phyloP scores from a whole-genome alignment of 2,329 filamentous ascomycete genomes.

The Fusarium xyrophilum region DNA sequence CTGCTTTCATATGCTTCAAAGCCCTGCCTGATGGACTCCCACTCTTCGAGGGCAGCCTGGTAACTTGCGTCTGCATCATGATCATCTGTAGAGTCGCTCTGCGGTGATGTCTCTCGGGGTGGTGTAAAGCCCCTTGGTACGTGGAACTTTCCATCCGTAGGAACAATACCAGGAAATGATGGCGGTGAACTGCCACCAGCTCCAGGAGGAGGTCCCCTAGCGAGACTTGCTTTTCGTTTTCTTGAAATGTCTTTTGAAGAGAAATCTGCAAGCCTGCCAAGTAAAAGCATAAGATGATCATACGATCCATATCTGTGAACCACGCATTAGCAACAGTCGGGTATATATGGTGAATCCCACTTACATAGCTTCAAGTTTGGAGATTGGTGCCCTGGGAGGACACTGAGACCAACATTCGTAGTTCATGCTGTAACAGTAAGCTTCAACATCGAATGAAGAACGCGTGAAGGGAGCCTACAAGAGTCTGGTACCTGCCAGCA shows the following conservation, averaged over 20 bases:
- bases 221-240: constrained; percentile 69
- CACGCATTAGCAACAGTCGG: constrained; percentile 36
- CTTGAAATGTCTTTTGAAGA: constrained; percentile 76
- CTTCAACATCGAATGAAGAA: background rate
- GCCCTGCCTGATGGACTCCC: constrained; percentile 75
- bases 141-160: constrained; percentile 57
- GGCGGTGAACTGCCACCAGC: constrained; percentile 45
- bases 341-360: constrained; percentile 36
- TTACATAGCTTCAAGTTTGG: constrained; percentile 75
- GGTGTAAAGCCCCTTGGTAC: constrained; percentile 64
- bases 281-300: constrained; percentile 83
- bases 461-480: constrained; percentile 69
- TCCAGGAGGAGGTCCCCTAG: constrained; percentile 41
- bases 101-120: constrained; percentile 53
- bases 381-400: constrained; percentile 81
- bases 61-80: constrained; percentile 69
- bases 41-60: constrained; percentile 76
- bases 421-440: constrained; percentile 67
- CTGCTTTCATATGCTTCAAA: constrained; percentile 71
- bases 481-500: constrained; percentile 82
- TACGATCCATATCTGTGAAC: constrained; percentile 78
- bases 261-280: constrained; percentile 82
- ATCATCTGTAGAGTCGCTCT: constrained; percentile 56
- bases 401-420: constrained; percentile 85
- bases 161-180: constrained; percentile 65